Evolutionary conservation across 257 asterid species (phyloP), one percentile per base, ranked within the genome.

Genomic region (Nemophila menziesii): DNA sequence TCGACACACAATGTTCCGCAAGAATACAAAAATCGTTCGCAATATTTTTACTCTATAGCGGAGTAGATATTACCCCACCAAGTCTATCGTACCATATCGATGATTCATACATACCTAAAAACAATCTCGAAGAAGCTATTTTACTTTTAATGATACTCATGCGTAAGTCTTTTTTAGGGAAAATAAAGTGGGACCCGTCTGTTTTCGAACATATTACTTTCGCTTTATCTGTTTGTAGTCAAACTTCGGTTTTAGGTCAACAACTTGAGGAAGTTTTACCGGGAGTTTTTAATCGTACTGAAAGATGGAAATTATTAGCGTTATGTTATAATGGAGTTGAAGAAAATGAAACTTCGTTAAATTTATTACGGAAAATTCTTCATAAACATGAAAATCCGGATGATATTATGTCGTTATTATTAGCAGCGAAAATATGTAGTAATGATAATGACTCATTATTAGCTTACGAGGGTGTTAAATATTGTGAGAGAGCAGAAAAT

Each of bases 1-100:
- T 90, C 33, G 92, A 82, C 49, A 79, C 73, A 23, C 94, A 81
- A 11, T 71, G 93, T 39, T 85, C 93, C 68, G 96, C 87, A 22
- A 81, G 99, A 73, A 79, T 90, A 65, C 99, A 85, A 60, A 90
- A 85, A 59, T 74, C 84, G 22, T 90, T 81, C 69, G 96, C 99
- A 21, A 58, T 90, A 55, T 79, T 85, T 68, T 69, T 90, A 74
- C 67, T 90, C 57, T 85, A 90, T 49, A 64, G 86, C 64, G 96
- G 94, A 44, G 83, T 81, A 22, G 99, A 90, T 58, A 75, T 57
- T 34, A 66, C 78, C 50, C 86, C 96, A 23, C 99, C 96, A 40
- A 90, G 89, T 67, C 75, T 85, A 63, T 82, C 86, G 61, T 80
- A 51, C 33, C 99, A 90, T 70, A 64, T 73, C 39, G 94, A 90